These are phyloP conservation scores for Daldinia bambusicola DNA, from an alignment of 495 filamentous ascomycete genomes.

Conservation along the genomic window DNA sequence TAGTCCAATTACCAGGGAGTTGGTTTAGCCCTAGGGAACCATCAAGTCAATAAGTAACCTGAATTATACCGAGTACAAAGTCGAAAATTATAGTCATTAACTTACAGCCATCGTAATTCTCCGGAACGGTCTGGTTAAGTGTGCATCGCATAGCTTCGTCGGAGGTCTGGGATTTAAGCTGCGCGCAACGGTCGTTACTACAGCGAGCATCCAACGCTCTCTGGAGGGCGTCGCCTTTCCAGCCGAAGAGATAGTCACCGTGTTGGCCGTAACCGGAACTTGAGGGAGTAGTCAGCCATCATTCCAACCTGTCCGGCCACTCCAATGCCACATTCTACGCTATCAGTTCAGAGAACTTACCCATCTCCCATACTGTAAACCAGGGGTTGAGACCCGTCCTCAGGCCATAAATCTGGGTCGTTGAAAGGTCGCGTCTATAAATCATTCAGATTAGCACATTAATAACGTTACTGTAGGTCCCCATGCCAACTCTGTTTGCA, in stretches of 20 bases:
- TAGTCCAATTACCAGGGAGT: conserved; percentile 42
- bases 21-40: conserved; percentile 32
- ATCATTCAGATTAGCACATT: background rate
- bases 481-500: background rate
- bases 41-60: conserved; percentile 7
- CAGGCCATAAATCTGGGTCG: conserved; percentile 51
- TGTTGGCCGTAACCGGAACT: conserved; percentile 57
- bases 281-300: conserved; percentile 1
- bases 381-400: conserved; percentile 56
- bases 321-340: too few relatives aligned
- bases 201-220: conserved; percentile 57
- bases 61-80: conserved; percentile 1
- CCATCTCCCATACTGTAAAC: conserved; percentile 57
- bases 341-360: conserved; percentile 41
- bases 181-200: conserved; percentile 48
- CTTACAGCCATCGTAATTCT: conserved; percentile 59
- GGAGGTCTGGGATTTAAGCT: conserved; percentile 51
- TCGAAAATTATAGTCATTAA: background rate
- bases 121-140: conserved; percentile 50
- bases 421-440: conserved; percentile 46
- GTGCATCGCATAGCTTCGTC: conserved; percentile 54
- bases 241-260: conserved; percentile 62
- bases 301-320: background rate
- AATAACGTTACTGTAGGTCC: background rate
- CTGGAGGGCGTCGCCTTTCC: conserved; percentile 56